These are phyloP conservation scores for Vitis rotundifolia DNA, from an alignment of 164 flowering plant species.

Conservation along the genomic window DNA sequence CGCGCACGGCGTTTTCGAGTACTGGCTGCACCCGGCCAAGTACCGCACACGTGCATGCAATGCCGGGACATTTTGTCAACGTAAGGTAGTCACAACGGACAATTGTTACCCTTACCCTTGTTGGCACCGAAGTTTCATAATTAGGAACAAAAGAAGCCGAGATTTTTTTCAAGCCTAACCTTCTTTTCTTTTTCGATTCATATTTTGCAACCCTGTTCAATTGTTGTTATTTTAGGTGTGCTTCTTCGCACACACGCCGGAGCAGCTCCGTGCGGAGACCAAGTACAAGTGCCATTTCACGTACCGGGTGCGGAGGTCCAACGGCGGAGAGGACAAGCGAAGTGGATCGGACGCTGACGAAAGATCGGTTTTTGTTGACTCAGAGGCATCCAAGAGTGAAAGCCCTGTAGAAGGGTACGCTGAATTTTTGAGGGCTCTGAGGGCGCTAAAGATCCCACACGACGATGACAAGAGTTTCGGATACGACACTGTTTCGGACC, in stretches of 20 bases:
- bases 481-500: slow-evolving; percentile 8
- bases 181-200: no score
- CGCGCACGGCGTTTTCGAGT: slow-evolving; percentile 69
- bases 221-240: slow-evolving; percentile 34
- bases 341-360: background rate
- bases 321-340: background rate
- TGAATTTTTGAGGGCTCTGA: slow-evolving; percentile 24
- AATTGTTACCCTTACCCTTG: no score
- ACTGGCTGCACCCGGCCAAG: slow-evolving; percentile 63
- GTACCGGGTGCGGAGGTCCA: background rate
- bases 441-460: slow-evolving; percentile 22
- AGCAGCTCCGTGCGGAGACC: slow-evolving; percentile 41
- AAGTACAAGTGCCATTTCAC: slow-evolving; percentile 5
- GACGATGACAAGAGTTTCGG: slow-evolving; percentile 6
- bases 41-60: slow-evolving; percentile 63
- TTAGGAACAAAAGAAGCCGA: no score
- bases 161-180: no score
- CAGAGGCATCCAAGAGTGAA: background rate
- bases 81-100: slow-evolving; percentile 13
- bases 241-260: slow-evolving; percentile 63
- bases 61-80: slow-evolving; percentile 39
- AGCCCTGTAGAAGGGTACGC: slow-evolving; percentile 3
- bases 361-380: background rate
- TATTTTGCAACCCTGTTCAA: no score
- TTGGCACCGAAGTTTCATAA: no score